Conservation (phyloP, 140 eudicot species). For the Flaveria floridana region DNA sequence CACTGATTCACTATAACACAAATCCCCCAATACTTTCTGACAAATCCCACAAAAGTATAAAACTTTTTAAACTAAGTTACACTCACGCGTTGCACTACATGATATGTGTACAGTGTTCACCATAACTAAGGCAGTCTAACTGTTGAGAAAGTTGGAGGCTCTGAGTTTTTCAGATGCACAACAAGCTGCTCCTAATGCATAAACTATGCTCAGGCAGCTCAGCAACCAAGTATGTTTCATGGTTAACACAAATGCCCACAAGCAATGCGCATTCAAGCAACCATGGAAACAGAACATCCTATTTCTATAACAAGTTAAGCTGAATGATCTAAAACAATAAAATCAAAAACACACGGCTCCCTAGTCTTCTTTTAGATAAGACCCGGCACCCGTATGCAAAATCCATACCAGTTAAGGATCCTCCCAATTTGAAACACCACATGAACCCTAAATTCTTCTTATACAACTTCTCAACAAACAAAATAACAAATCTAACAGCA, state of each 20-base stretch:
- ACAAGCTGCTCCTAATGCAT: not conserved
- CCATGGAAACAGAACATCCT: not conserved
- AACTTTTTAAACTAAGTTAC: not conserved
- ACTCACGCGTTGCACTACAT: not conserved
- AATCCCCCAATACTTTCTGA: not conserved
- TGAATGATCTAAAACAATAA: not conserved
- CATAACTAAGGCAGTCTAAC: not conserved
- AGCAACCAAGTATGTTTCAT: not conserved
- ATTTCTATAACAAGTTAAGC: not conserved
- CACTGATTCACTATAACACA: not conserved
- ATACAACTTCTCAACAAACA: slow-evolving; percentile 15
- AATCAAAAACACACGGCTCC: not conserved
- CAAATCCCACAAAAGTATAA: not conserved
- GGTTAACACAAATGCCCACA: slow-evolving; percentile 4
- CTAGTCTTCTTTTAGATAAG: not conserved
- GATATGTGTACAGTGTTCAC: not conserved
- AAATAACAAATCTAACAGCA: slow-evolving; percentile 11
- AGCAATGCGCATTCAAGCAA: not conserved
- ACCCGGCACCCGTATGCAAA: not conserved
- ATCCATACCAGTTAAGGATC: not conserved
- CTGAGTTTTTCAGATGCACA: not conserved
- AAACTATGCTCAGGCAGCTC: not conserved
- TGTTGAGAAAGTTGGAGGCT: not conserved
- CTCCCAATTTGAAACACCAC: slow-evolving; percentile 1
- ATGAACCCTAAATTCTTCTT: slow-evolving; percentile 18